Percentiles rank a stretch among this genome's conserved stretches.
These are phyloP conservation scores for Aspergillus melleus DNA, from an alignment of 2,329 filamentous ascomycete genomes.

Conservation along the genomic window DNA sequence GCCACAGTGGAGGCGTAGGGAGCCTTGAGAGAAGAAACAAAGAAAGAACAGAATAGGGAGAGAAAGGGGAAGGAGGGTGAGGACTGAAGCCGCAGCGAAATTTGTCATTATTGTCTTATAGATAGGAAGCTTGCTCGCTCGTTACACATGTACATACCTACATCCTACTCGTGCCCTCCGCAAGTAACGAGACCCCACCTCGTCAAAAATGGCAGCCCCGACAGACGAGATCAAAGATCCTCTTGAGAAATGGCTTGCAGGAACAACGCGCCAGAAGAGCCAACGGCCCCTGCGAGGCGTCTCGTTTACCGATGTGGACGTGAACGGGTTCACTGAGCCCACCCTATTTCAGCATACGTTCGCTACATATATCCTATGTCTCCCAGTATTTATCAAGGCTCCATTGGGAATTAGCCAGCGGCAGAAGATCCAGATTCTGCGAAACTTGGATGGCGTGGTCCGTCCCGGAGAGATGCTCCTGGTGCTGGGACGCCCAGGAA, in stretches of 20 bases:
- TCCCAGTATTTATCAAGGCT: not conserved
- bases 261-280: not conserved
- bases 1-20: too few species aligned
- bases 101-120: too few species aligned
- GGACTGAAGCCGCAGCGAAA: too few species aligned
- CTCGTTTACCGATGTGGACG: not conserved
- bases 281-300: not conserved
- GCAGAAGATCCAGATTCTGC: not conserved
- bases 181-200: not conserved
- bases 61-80: too few species aligned
- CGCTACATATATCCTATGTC: not conserved
- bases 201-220: not conserved
- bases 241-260: not conserved
- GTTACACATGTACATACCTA: too few species aligned
- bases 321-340: not conserved
- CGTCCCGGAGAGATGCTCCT: slow-evolving; percentile 49
- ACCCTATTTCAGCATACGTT: not conserved
- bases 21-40: too few species aligned
- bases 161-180: not conserved
- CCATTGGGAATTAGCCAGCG: not conserved
- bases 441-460: not conserved
- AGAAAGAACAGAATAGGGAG: too few species aligned
- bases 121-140: too few species aligned
- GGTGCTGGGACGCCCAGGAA: slow-evolving; percentile 46
- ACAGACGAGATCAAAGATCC: not conserved